Percentiles rank a stretch among this genome's conserved stretches.
Conservation (phyloP, 371 early-diverging fungal genomes). For the Zychaea mexicana region DNA sequence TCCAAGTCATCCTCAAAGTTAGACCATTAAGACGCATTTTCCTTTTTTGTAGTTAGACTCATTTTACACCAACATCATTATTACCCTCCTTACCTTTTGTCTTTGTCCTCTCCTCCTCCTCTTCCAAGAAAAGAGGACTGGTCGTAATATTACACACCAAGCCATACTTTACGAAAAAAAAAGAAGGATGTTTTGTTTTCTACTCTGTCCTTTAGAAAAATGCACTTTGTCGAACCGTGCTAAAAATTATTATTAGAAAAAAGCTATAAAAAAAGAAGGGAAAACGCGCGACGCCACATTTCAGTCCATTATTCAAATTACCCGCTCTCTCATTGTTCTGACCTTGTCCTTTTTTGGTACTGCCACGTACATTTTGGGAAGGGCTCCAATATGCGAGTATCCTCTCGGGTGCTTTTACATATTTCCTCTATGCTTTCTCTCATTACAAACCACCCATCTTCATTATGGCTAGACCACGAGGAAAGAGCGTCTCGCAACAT, state of each 20-base stretch:
- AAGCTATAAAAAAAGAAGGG: not conserved
- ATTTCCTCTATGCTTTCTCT: not conserved
- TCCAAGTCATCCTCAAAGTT: slow-evolving; percentile 38
- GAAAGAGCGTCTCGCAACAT: not conserved
- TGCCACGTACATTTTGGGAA: no score
- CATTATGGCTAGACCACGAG: slow-evolving; percentile 7
- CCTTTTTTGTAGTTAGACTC: not conserved
- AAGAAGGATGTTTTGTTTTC: no score
- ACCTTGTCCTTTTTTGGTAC: no score
- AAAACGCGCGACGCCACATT: not conserved
- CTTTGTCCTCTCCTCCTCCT: not conserved
- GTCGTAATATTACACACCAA: not conserved
- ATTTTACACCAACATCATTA: not conserved
- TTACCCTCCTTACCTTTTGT: not conserved
- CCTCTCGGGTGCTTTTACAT: not conserved
- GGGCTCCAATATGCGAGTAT: no score
- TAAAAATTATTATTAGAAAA: not conserved
- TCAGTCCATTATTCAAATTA: not conserved
- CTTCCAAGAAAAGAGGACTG: not conserved
- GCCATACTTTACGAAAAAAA: not conserved
- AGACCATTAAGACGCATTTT: slow-evolving; percentile 16
- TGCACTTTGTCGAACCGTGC: not conserved
- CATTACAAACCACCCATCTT: not conserved
- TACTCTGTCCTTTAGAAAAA: no score
- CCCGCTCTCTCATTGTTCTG: not conserved